Conservation (phyloP, 768 basidiomycete species). For the Phaeotremella skinneri region DNA sequence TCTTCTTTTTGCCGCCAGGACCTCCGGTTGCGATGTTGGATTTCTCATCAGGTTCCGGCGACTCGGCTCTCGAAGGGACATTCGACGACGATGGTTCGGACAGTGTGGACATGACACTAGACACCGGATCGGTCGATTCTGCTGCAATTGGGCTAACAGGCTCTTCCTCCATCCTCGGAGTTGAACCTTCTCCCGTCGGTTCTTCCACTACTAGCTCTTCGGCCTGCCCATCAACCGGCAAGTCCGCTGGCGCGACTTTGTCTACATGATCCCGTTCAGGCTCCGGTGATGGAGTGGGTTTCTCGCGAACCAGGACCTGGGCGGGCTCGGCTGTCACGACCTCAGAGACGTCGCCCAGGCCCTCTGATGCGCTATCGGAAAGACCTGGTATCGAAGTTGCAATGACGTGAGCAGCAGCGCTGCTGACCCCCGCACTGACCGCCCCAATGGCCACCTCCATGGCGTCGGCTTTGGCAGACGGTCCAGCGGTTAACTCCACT, state of each 20-base stretch:
- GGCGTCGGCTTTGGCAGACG: background rate
- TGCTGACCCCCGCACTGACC: slow-evolving; percentile 10
- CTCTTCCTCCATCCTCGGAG: background rate
- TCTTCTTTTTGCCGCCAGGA: slow-evolving; percentile 18
- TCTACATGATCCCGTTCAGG: background rate
- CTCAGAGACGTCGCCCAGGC: too few relatives aligned
- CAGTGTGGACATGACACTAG: background rate
- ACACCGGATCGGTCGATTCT: background rate
- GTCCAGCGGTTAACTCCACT: slow-evolving; percentile 10
- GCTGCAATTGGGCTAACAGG: background rate
- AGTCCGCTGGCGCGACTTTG: background rate
- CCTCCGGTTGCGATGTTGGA: background rate
- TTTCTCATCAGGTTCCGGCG: slow-evolving; percentile 1
- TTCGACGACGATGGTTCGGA: slow-evolving; percentile 6
- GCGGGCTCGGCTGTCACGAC: too few relatives aligned
- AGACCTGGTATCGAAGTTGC: background rate
- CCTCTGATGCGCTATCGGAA: too few relatives aligned
- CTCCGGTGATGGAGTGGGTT: too few relatives aligned
- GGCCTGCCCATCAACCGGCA: background rate
- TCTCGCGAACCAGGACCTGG: too few relatives aligned
- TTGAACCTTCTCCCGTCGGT: background rate
- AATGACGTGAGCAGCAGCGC: background rate
- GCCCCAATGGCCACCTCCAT: slow-evolving; percentile 19
- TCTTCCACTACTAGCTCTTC: background rate
- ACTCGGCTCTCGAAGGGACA: slow-evolving; percentile 10